Evolutionary conservation across 805 yeast species (phyloP), one percentile per base, ranked within the genome.

Genomic region (Candida verbasci): DNA sequence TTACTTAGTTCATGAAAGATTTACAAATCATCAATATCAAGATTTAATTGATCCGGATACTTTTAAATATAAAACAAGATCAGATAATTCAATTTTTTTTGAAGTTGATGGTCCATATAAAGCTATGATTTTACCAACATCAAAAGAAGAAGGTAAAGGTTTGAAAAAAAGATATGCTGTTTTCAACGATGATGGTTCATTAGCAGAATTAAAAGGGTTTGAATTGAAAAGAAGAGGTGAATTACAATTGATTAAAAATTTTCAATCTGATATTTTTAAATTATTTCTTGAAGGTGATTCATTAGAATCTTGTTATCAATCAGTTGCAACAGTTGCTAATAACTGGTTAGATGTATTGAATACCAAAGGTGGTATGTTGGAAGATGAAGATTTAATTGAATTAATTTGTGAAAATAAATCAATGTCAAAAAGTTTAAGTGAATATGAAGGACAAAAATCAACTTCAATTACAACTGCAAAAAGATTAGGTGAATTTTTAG

Each of bases 51-150:
- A 91, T 53, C 80, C 86, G 0, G 71, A 69, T 1, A 72, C 66
- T 14, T 72, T 78, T 53, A 76, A 74, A 47, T 93, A 91, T 60
- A 78, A 81, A 38, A 82, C 88, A 0, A 74, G 74, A 33, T 80
- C 91, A 15, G 98, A 93, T 52, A 93, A 93, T 58, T 84, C 96
- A 11, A 93, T 93, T 60, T 91, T 91, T 63, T 93, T 93, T 48
- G 99, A 93, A 56, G 96, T 94, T 14, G 99, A 93, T 65, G 99
- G 99, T 9, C 99, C 99, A 1, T 93, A 93, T 56, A 84, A 80
- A 50, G 98, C 98, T 0, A 93, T 93, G 98, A 77, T 93, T 39
- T 70, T 93, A 35, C 99, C 99, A 4, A 88, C 97, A 0, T 91
- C 97, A 0, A 86, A 87, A 45, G 98, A 93, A 55, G 97, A 94